Percentiles rank a stretch among this genome's conserved stretches.
phyloP scores from a whole-genome alignment of 148 eudicot genomes.

The Linanthus parryae region DNA sequence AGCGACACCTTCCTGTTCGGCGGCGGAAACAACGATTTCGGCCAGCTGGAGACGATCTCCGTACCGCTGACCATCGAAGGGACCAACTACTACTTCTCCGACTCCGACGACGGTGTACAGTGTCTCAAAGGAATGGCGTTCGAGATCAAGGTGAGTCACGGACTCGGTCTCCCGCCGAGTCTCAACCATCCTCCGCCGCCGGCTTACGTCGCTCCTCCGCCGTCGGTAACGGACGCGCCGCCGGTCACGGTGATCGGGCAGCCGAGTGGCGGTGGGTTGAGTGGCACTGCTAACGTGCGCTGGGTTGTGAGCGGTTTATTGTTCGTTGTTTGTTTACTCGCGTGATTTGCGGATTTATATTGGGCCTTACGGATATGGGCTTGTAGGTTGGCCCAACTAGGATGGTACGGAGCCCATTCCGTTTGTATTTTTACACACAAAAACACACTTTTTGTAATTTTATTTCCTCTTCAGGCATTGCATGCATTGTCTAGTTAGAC shows the following conservation, averaged over 20 bases:
- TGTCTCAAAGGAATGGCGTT: constrained; percentile 62
- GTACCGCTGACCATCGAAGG: constrained; percentile 52
- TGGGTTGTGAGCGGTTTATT: too few species aligned
- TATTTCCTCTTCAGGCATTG: too few species aligned
- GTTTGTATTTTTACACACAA: too few species aligned
- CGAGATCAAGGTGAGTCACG: constrained; percentile 42
- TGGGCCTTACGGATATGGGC: too few species aligned
- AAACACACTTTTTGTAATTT: too few species aligned
- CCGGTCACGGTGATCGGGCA: constrained; percentile 12
- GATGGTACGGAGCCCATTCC: too few species aligned
- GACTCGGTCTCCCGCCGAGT: constrained; percentile 76
- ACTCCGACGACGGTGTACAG: constrained; percentile 47
- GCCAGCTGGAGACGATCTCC: constrained; percentile 18
- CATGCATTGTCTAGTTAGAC: too few species aligned
- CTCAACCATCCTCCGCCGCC: constrained; percentile 91
- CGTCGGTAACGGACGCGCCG: constrained; percentile 12
- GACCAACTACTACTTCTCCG: constrained; percentile 75
- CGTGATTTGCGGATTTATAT: too few species aligned
- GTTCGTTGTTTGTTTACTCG: too few species aligned
- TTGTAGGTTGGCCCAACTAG: too few species aligned
- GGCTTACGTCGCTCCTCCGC: constrained; percentile 47
- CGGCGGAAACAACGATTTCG: constrained; percentile 28
- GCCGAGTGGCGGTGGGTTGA: constrained; percentile 11
- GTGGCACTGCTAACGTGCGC: constrained; percentile 8
- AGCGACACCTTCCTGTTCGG: constrained; percentile 40